Base-by-base conservation (phyloP, 2,329 filamentous ascomycete genomes). In the Verticillium tricorpus region DNA sequence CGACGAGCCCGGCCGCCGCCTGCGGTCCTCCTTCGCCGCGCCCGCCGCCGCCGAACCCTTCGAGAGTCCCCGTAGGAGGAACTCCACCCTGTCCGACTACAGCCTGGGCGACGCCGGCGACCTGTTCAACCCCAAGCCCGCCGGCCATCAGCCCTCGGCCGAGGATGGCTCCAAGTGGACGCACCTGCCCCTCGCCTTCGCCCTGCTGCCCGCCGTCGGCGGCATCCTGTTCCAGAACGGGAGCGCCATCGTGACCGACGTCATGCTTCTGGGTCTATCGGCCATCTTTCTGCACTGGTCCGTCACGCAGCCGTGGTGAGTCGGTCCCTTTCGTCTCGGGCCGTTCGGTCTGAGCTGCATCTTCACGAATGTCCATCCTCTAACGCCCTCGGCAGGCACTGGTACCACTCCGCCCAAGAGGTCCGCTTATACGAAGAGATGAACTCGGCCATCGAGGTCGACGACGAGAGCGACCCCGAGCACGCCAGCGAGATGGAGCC, bases 211-310 rank as follows among this genome's bases (percentile, higher is more conserved):
- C 3, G 93, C 93, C 1, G 72, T 97, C n/a, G 92, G 87, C 1
- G 94, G 93, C 0, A 76, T 96, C 57, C 79, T 97, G 61, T 96
- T 97, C 72, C 85, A 90, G 64, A 91, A 96, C 77, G 94, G 94
- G 14, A 89, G 89, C 68, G 85, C 89, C 1, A 83, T 97, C 64
- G 86, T 93, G 60, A 97, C 93, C 0, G 94, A 98, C 74, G 77
- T 96, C 32, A 89, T 95, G 68, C 80, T 98, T 37, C 77, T 98
- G 35, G 87, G 85, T 2, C 76, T 98, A 64, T 91, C 91, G 2
- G 91, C 89, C 5, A 84, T 97, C 55, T 96, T 97, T 70, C 80
- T 98, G 64, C 93, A 97, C 72, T 97, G 93, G 92, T 93, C 91
- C 57, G 89, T 97, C 54, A 89, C 92, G 61, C 81, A 95, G 67